Base-by-base conservation (phyloP, 2,329 filamentous ascomycete genomes). In the Pseudocercospora ulei region DNA sequence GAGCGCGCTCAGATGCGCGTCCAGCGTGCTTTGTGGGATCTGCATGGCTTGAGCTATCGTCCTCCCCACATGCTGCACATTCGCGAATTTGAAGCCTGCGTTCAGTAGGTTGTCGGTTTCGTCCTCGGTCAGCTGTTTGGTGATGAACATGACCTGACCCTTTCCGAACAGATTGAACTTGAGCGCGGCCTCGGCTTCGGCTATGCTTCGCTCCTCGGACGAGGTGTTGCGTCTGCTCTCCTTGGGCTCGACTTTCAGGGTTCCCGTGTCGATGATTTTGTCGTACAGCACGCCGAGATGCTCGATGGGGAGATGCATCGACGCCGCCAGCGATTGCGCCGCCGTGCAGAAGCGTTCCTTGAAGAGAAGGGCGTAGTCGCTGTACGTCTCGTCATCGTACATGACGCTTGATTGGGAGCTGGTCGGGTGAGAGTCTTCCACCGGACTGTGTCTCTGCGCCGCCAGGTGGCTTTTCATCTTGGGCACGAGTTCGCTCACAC, bases 281-380 rank as follows among this genome's bases (percentile, higher is more conserved):
- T 63, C 60, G 38, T 60, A 62, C 1, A 61, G 52, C 3, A 62
- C 52, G 3, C 60, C 59, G 4, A 62, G 39, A 12, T 52, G 50
- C 26, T 61, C 54, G 5, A 60, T 41, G 1, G 54, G 52, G 12
- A 60, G 44, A 35, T 59, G 47, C 46, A 87, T 66, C 36, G 75
- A 72, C 7, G 73, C 68, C 1, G 85, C 81, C 5, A 93, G 71
- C n/a, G 78, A 73, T 4, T 77, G 69, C 1, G 85, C 84, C 2
- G 84, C 80, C 6, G 84, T 69, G 54, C 83, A 92, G 59, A 92
- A 93, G 6, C 87, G 69, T 56, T 92, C 82, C 14, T 83, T 77
- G 57, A 93, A 86, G 1, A 87, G 69, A 9, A 78, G 65, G 20
- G 83, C 79, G 57, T 88, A 88, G 43, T 83, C 72, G 7, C 75